Evolutionary conservation across 163 green algal species (phyloP), one percentile per base, ranked within the genome.

Genomic region (Chlorella variabilis): DNA sequence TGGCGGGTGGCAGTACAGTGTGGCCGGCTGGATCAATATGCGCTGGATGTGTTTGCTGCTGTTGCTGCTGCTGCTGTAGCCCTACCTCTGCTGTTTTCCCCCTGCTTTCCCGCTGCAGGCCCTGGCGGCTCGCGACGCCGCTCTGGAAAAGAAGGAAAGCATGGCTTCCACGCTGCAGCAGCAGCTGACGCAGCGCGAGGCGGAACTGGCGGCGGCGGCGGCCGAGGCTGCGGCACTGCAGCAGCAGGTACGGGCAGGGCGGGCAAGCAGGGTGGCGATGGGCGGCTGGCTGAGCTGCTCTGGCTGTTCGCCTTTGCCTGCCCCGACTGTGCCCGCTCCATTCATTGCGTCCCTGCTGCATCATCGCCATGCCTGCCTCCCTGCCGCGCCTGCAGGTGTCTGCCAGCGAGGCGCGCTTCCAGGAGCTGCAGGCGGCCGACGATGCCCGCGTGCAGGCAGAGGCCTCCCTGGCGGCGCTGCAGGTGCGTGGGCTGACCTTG

Each of bases 111-210:
- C 69, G 4, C 34, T 31, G n/a, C 56, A 80, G 73, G 73, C n/a
- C 8, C 38, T 70, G n/a, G n/a, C 73, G 4, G 56, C 73, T 3
- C 56, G 73, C 17, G 73, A 80, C 11, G 73, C 73, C 20, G 73
- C 38, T 3, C 56, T 80, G 51, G 73, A 80, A 9, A 59, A 42
- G 15, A 80, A 80, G 73, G 73, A 80, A 23, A 58, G n/a, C 38
- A 56, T 80, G 36, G 73, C 73, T 0, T n/a, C 36, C 4, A 25
- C 27, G 5, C 38, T 80, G 56, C 54, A 80, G 73, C 21, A 38
- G 25, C 36, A 70, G 36, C 73, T 80, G 56, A 8, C 15, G 18
- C 56, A 69, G 15, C 73, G 36, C 5, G 59, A 68, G 36, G 54
- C 56, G 13, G 38, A 70, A 34, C 73, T 80, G 56, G 36, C 27